Percentiles rank a stretch among this genome's conserved stretches.
Conservation (phyloP, 2,329 filamentous ascomycete species). For the Diplodia sapinea region DNA sequence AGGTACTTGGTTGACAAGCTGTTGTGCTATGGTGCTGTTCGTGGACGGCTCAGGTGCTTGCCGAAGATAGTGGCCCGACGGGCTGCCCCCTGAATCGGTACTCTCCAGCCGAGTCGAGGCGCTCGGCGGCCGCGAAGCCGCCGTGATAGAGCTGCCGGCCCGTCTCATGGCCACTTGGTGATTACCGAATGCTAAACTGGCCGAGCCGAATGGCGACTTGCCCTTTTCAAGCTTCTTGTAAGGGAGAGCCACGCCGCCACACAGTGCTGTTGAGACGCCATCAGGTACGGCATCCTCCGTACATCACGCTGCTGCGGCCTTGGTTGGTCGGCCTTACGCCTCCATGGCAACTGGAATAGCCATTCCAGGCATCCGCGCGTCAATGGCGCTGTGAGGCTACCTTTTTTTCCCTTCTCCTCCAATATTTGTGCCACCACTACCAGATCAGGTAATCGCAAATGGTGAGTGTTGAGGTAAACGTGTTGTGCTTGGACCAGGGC, state of each 20-base stretch:
- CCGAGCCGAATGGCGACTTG: constrained; percentile 7
- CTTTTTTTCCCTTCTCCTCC: background rate
- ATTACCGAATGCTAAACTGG: constrained; percentile 11
- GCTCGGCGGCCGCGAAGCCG: constrained; percentile 16
- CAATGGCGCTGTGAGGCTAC: constrained; percentile 3
- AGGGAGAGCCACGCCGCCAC: background rate
- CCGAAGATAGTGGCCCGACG: background rate
- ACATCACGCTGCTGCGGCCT: background rate
- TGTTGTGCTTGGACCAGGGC: constrained; percentile 5
- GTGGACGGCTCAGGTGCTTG: background rate
- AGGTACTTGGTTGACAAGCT: background rate
- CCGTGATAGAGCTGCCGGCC: constrained; percentile 16
- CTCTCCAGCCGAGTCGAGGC: background rate
- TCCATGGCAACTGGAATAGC: background rate
- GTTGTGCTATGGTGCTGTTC: background rate
- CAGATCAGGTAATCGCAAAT: constrained; percentile 4
- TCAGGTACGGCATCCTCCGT: background rate
- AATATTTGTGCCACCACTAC: background rate
- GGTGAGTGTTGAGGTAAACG: constrained; percentile 11
- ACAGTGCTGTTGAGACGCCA: constrained; percentile 16
- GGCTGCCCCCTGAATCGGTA: background rate
- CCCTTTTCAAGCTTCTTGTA: constrained; percentile 4
- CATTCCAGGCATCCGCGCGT: background rate
- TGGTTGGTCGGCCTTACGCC: constrained; percentile 10
- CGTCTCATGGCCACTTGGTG: constrained; percentile 9